phyloP scores from a whole-genome alignment of 352 stramenopile species.

The Lagenidium giganteum region DNA sequence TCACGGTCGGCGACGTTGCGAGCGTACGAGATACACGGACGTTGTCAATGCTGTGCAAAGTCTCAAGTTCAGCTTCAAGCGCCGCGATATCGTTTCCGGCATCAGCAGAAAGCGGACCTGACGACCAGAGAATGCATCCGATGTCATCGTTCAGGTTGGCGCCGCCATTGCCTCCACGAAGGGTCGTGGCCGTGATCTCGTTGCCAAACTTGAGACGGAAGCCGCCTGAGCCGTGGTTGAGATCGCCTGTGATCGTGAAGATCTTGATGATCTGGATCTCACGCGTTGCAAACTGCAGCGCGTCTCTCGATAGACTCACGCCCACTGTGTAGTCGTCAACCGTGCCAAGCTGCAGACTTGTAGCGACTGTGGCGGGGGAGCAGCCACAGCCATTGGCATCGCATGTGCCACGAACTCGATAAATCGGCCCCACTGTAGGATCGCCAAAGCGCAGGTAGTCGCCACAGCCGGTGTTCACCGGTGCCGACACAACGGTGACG shows the following conservation, averaged over 20 bases:
- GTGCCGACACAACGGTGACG: slow-evolving; percentile 24
- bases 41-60: slow-evolving; percentile 62
- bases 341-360: slow-evolving; percentile 37
- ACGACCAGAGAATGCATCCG: slow-evolving; percentile 75
- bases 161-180: slow-evolving; percentile 65
- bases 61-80: slow-evolving; percentile 62
- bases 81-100: slow-evolving; percentile 35
- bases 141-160: slow-evolving; percentile 69
- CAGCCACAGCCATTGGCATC: slow-evolving; percentile 40
- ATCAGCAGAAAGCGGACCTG: slow-evolving; percentile 32
- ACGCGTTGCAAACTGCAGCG: slow-evolving; percentile 38
- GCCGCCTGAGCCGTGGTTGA: slow-evolving; percentile 57
- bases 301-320: slow-evolving; percentile 37
- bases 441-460: slow-evolving; percentile 67
- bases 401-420: slow-evolving; percentile 68
- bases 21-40: slow-evolving; percentile 57
- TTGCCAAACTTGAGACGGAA: slow-evolving; percentile 90
- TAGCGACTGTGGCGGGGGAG: slow-evolving; percentile 10
- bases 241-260: slow-evolving; percentile 16
- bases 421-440: slow-evolving; percentile 26
- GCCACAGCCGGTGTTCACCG: slow-evolving; percentile 46
- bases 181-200: slow-evolving; percentile 82
- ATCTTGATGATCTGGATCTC: slow-evolving; percentile 73
- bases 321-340: slow-evolving; percentile 27
- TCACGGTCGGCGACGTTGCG: slow-evolving; percentile 32